Conservation (phyloP, 2,329 filamentous ascomycete species). For the Cladophialophora immunda region DNA sequence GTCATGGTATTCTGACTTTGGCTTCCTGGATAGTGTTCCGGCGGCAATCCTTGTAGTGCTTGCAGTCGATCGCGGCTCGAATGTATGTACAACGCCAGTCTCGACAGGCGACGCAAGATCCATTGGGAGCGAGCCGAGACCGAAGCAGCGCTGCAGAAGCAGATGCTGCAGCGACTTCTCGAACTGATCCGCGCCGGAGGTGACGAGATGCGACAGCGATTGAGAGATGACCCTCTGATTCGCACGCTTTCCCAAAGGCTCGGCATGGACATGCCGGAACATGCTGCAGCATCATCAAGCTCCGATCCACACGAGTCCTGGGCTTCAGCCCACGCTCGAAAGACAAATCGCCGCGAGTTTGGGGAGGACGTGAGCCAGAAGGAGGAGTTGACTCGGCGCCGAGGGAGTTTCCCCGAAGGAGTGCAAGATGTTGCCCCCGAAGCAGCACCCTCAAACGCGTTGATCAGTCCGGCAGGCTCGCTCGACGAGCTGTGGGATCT, state of each 20-base stretch:
- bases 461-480: neutral
- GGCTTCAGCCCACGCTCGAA: slow-evolving; percentile 3
- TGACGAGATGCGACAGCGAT: slow-evolving; percentile 1
- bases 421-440: neutral
- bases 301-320: neutral
- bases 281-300: neutral
- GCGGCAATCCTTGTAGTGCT: slow-evolving; percentile 18
- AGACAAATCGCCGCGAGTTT: slow-evolving; percentile 3
- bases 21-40: slow-evolving; percentile 17
- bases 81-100: slow-evolving; percentile 23
- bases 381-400: slow-evolving; percentile 14
- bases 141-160: slow-evolving; percentile 20
- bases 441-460: neutral
- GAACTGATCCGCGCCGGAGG: slow-evolving; percentile 12
- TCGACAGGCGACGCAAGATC: slow-evolving; percentile 26
- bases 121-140: slow-evolving; percentile 26
- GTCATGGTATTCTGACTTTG: neutral
- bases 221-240: slow-evolving; percentile 10
- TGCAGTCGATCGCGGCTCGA: slow-evolving; percentile 20
- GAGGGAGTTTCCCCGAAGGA: neutral
- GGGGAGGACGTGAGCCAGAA: slow-evolving; percentile 16
- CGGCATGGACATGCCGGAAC: slow-evolving; percentile 11
- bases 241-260: slow-evolving; percentile 17
- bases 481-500: slow-evolving; percentile 11
- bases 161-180: slow-evolving; percentile 21